These are phyloP conservation scores for Aspergillus uvarum DNA, from an alignment of 2,329 filamentous ascomycete genomes.

Conservation along the genomic window DNA sequence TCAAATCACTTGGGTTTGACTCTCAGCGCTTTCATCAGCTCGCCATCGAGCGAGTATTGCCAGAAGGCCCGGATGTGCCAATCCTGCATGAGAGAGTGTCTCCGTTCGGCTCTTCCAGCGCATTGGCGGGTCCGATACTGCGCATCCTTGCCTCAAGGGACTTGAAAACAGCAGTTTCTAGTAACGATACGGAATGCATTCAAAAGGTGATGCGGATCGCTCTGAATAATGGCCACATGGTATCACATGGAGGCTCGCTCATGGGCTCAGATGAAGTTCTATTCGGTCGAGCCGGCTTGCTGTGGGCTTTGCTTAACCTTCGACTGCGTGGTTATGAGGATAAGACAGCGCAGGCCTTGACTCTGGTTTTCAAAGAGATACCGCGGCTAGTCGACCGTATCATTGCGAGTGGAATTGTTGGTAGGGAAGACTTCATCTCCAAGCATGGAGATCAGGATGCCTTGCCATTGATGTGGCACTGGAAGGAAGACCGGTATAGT, in stretches of 20 bases:
- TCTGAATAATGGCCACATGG: slow-evolving; percentile 28
- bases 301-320: slow-evolving; percentile 39
- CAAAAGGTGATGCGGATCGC: slow-evolving; percentile 29
- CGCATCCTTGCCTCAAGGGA: slow-evolving; percentile 26
- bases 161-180: slow-evolving; percentile 19
- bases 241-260: slow-evolving; percentile 26
- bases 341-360: slow-evolving; percentile 20
- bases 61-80: slow-evolving; percentile 25
- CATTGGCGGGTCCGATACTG: slow-evolving; percentile 27
- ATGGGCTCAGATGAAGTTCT: slow-evolving; percentile 42
- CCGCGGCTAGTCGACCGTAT: slow-evolving; percentile 35
- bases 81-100: slow-evolving; percentile 33
- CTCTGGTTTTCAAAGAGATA: slow-evolving; percentile 28
- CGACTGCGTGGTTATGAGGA: slow-evolving; percentile 27
- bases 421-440: slow-evolving; percentile 30
- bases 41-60: slow-evolving; percentile 30
- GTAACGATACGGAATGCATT: slow-evolving; percentile 32
- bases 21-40: slow-evolving; percentile 26
- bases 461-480: slow-evolving; percentile 44
- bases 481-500: slow-evolving; percentile 37
- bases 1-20: slow-evolving; percentile 22
- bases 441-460: slow-evolving; percentile 31
- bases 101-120: slow-evolving; percentile 34
- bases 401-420: slow-evolving; percentile 34
- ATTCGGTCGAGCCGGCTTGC: slow-evolving; percentile 40